Percentiles rank a stretch among this genome's conserved stretches.
These are phyloP conservation scores for Carallia pectinifolia DNA, from an alignment of 345 rosid species.

Conservation along the genomic window DNA sequence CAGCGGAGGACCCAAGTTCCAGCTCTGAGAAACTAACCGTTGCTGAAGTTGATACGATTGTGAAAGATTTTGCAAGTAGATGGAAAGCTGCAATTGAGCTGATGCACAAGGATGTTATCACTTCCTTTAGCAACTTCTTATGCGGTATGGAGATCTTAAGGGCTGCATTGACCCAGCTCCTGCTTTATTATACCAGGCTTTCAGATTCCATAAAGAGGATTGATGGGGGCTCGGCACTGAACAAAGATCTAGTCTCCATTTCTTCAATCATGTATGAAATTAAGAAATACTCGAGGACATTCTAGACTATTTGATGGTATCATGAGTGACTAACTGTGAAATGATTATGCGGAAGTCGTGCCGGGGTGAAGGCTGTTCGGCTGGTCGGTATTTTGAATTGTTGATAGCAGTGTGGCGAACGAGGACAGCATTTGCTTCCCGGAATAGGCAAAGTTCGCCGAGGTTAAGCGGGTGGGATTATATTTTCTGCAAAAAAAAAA, in stretches of 20 bases:
- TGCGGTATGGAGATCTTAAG: constrained; percentile 96
- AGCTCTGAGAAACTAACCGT: constrained; percentile 64
- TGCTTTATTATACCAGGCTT: constrained; percentile 90
- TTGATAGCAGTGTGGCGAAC: no score
- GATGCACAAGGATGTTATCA: constrained; percentile 98
- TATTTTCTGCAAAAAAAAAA: no score
- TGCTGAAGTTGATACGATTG: constrained; percentile 78
- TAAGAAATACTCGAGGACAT: constrained; percentile 84
- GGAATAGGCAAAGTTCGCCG: no score
- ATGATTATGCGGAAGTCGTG: no score
- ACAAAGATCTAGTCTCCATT: constrained; percentile 89
- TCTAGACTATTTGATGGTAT: constrained; percentile 31
- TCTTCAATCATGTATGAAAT: constrained; percentile 97
- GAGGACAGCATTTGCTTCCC: no score
- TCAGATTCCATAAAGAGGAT: constrained; percentile 83
- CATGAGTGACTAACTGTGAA: background rate
- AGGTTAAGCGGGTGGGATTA: no score
- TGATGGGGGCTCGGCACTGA: constrained; percentile 69
- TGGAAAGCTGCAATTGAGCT: constrained; percentile 94
- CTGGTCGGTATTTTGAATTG: no score
- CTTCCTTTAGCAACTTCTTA: constrained; percentile 95
- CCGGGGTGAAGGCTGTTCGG: no score
- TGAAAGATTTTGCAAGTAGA: constrained; percentile 81
- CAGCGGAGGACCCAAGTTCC: constrained; percentile 82
- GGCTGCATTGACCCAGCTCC: constrained; percentile 92